Conservation (phyloP, 805 yeast genomes). For the Metschnikowia anglica region DNA sequence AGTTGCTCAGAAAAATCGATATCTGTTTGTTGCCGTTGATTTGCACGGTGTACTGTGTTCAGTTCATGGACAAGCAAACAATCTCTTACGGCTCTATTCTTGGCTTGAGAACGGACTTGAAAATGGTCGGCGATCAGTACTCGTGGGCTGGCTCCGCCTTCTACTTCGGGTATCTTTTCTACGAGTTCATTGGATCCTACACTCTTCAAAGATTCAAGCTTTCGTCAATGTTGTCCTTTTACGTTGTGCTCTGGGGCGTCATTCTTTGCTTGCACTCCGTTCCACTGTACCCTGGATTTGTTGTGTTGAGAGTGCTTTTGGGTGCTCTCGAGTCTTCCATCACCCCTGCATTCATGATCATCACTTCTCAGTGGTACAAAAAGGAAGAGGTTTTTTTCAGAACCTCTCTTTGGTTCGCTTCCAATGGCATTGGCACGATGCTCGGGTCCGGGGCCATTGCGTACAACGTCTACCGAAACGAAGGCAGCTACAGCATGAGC, state of each 20-base stretch:
- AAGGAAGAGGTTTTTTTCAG: conserved; percentile 35
- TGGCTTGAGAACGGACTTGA: conserved; percentile 47
- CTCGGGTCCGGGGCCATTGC: conserved; percentile 44
- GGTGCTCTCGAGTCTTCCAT: conserved; percentile 14
- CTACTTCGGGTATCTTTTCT: conserved; percentile 14
- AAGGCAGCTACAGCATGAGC: conserved; percentile 38
- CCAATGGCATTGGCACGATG: conserved; percentile 32
- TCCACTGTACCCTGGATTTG: conserved; percentile 13
- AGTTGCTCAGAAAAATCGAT: conserved; percentile 34
- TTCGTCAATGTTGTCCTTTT: conserved; percentile 2
- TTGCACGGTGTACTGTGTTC: conserved; percentile 49
- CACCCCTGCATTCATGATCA: conserved; percentile 24
- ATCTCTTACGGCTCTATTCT: conserved; percentile 52
- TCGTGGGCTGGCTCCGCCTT: conserved; percentile 27
- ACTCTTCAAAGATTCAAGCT: conserved; percentile 13
- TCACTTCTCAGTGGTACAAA: conserved; percentile 59
- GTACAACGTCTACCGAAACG: conserved; percentile 48
- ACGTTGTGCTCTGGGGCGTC: conserved; percentile 15
- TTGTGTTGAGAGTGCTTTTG: conserved; percentile 12
- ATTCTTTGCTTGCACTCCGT: conserved; percentile 13
- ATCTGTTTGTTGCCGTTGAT: conserved; percentile 49
- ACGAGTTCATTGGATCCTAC: conserved; percentile 12
- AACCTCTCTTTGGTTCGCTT: conserved; percentile 35
- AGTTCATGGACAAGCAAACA: conserved; percentile 60
- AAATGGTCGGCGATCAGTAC: conserved; percentile 28